phyloP scores from a whole-genome alignment of 2,329 filamentous ascomycete species.

The Sarocladium oryzae region DNA sequence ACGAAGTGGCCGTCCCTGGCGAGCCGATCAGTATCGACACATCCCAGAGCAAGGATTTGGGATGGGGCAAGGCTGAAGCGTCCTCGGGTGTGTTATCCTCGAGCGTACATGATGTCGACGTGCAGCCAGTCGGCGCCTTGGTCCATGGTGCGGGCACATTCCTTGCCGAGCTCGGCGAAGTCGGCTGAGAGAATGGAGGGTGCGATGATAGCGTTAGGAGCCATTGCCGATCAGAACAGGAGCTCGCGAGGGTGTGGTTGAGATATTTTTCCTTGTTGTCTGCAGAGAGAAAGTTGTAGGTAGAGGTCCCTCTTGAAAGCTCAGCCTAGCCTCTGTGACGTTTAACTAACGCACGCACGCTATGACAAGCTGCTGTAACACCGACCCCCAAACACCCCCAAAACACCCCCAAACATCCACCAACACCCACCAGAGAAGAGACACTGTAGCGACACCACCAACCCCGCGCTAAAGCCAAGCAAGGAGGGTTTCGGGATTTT shows the following conservation, averaged over 20 bases:
- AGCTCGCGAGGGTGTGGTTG: not conserved
- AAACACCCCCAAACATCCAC: too few relatives aligned
- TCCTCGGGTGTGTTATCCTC: not conserved
- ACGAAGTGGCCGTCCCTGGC: slow-evolving; percentile 95
- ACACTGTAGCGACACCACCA: too few relatives aligned
- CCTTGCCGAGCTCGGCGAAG: slow-evolving; percentile 81
- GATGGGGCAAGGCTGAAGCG: not conserved
- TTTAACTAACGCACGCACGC: too few relatives aligned
- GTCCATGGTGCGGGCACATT: slow-evolving; percentile 77
- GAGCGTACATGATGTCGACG: slow-evolving; percentile 44
- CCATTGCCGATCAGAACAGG: slow-evolving; percentile 48
- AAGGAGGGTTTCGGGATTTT: slow-evolving; percentile 3
- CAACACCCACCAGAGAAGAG: too few relatives aligned
- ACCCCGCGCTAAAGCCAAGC: slow-evolving; percentile 9
- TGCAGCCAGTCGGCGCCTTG: slow-evolving; percentile 31
- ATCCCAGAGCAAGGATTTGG: not conserved
- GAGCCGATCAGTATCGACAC: not conserved
- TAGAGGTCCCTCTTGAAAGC: not conserved
- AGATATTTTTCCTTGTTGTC: not conserved
- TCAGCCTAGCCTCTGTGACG: too few relatives aligned
- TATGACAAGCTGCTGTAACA: too few relatives aligned
- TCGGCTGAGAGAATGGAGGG: slow-evolving; percentile 98
- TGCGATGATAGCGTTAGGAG: slow-evolving; percentile 87
- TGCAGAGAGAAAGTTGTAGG: not conserved
- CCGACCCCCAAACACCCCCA: too few relatives aligned